Percentiles rank a stretch among this genome's conserved stretches.
phyloP scores from a whole-genome alignment of 257 asterid species.

The Plantago major region DNA sequence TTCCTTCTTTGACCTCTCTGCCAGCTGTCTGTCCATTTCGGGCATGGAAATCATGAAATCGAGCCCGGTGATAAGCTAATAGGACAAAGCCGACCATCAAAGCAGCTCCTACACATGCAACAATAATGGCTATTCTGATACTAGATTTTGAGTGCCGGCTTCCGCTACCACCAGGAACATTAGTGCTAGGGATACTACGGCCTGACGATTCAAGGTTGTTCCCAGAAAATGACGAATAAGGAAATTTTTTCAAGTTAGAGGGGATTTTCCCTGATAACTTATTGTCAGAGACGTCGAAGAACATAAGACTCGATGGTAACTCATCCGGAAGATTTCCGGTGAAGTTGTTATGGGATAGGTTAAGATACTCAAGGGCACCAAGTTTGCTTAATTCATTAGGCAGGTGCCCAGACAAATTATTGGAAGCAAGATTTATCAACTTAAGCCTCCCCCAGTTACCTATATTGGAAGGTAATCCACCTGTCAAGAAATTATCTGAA shows the following conservation, averaged over 20 bases:
- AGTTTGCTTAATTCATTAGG: constrained; percentile 71
- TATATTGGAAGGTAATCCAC: constrained; percentile 57
- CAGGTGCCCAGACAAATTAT: constrained; percentile 59
- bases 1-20: constrained; percentile 58
- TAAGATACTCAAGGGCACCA: constrained; percentile 51
- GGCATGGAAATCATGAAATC: constrained; percentile 40
- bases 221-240: constrained; percentile 75
- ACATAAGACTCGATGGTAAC: constrained; percentile 53
- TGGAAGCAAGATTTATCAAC: constrained; percentile 60
- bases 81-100: constrained; percentile 70
- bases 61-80: constrained; percentile 65
- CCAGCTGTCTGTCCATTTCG: constrained; percentile 40
- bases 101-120: constrained; percentile 72
- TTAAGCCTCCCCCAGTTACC: constrained; percentile 70
- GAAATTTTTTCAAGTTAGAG: constrained; percentile 48
- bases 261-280: constrained; percentile 63
- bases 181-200: constrained; percentile 17
- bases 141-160: constrained; percentile 37
- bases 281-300: constrained; percentile 60
- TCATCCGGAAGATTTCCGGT: constrained; percentile 57
- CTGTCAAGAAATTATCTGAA: constrained; percentile 59
- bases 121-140: constrained; percentile 62
- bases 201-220: constrained; percentile 26
- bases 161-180: constrained; percentile 18
- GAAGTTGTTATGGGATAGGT: constrained; percentile 65